Percentiles rank a stretch among this genome's conserved stretches.
phyloP scores from a whole-genome alignment of 2,329 filamentous ascomycete species.

The Epichloe elymi region DNA sequence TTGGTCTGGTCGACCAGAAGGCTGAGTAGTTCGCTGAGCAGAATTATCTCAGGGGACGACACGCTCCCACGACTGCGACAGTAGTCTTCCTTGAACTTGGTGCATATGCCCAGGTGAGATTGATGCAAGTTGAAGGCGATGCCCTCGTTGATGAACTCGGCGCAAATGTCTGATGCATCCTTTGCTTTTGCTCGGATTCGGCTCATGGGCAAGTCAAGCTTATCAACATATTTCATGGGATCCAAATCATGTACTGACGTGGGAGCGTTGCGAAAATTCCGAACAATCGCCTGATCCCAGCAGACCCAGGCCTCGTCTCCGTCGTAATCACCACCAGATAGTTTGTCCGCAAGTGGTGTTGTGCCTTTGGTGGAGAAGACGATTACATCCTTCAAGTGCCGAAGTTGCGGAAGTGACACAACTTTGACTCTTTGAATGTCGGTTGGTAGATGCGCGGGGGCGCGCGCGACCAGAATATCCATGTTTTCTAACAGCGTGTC shows the following conservation, averaged over 20 bases:
- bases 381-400: slow-evolving; percentile 62
- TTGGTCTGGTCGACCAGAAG: slow-evolving; percentile 45
- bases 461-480: slow-evolving; percentile 54
- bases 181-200: background rate
- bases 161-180: slow-evolving; percentile 9
- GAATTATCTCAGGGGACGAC: slow-evolving; percentile 26
- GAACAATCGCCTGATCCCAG: slow-evolving; percentile 54
- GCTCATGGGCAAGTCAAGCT: background rate
- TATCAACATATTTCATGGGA: slow-evolving; percentile 25
- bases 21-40: slow-evolving; percentile 38
- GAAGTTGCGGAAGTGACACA: slow-evolving; percentile 45
- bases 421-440: slow-evolving; percentile 59
- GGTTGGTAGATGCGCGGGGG: slow-evolving; percentile 54
- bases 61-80: slow-evolving; percentile 47
- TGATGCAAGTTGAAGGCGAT: slow-evolving; percentile 46
- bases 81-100: slow-evolving; percentile 47
- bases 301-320: slow-evolving; percentile 69
- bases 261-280: slow-evolving; percentile 51
- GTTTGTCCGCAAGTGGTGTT: slow-evolving; percentile 50
- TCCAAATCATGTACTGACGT: slow-evolving; percentile 19
- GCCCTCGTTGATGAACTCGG: slow-evolving; percentile 36
- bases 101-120: slow-evolving; percentile 49
- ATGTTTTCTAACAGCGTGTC: slow-evolving; percentile 41
- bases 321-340: slow-evolving; percentile 73
- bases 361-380: slow-evolving; percentile 57